phyloP scores from a whole-genome alignment of 75 land plant species.

The Larix kaempferi region DNA sequence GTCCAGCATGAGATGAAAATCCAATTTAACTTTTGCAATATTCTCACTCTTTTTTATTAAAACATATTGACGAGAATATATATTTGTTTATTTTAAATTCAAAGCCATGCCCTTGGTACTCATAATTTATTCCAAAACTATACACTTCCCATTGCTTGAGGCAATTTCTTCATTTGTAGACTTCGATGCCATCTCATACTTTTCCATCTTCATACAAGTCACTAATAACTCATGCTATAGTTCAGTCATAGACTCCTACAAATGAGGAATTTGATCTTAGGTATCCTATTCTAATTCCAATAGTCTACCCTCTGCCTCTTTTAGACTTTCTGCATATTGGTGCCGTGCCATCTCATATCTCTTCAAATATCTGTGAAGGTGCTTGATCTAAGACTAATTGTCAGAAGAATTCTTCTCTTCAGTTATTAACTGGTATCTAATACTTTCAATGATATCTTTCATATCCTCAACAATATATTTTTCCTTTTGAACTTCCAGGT shows the following conservation, averaged over 20 bases:
- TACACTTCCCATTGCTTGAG: too few relatives aligned
- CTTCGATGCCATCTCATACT: neutral
- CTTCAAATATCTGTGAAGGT: neutral
- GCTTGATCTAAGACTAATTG: neutral
- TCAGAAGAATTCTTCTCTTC: conserved; percentile 4
- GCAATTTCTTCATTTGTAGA: too few relatives aligned
- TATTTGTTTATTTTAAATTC: too few relatives aligned
- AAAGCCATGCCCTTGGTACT: too few relatives aligned
- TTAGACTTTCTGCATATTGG: neutral
- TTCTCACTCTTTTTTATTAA: neutral
- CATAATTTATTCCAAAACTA: too few relatives aligned
- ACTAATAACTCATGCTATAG: neutral
- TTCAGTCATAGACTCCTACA: neutral
- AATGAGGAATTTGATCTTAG: neutral
- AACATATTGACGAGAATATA: too few relatives aligned
- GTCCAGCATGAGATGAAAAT: neutral
- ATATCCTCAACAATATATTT: neutral
- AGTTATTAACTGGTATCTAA: neutral
- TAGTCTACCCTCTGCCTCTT: neutral
- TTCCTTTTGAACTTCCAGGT: neutral
- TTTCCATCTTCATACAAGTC: neutral
- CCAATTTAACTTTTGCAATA: neutral
- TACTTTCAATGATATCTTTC: neutral
- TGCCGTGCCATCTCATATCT: neutral
- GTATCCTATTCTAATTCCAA: neutral